These are phyloP conservation scores for Austroboletus festivus DNA, from an alignment of 768 basidiomycete genomes.

Conservation along the genomic window DNA sequence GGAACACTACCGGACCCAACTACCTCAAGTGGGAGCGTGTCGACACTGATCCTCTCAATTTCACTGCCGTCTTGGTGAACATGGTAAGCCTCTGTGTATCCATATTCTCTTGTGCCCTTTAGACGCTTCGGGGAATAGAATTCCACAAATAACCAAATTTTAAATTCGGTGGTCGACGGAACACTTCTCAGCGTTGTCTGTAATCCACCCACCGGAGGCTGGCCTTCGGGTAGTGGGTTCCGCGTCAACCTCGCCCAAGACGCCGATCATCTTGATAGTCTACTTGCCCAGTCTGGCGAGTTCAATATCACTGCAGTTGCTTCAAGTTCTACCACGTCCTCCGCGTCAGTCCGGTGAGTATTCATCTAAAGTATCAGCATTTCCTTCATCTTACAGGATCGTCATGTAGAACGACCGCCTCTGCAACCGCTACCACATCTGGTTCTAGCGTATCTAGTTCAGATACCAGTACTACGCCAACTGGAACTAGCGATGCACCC, in stretches of 20 bases:
- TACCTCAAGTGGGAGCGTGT: conserved; percentile 64
- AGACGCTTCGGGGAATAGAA: conserved; percentile 30
- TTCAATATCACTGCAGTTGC: conserved; percentile 47
- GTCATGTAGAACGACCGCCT: conserved; percentile 8
- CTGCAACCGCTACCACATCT: conserved; percentile 7
- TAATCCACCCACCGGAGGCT: conserved; percentile 59
- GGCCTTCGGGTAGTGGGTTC: conserved; percentile 60
- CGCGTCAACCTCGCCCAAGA: conserved; percentile 69
- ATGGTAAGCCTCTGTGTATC: conserved; percentile 37
- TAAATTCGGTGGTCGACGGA: conserved; percentile 56
- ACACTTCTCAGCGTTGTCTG: conserved; percentile 37
- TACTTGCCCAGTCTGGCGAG: conserved; percentile 68
- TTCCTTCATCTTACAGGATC: not conserved
- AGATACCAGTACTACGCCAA: conserved; percentile 24
- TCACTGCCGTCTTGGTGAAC: conserved; percentile 68
- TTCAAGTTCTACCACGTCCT: conserved; percentile 17
- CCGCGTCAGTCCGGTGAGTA: conserved; percentile 18
- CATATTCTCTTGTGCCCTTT: not conserved
- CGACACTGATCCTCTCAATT: conserved; percentile 61
- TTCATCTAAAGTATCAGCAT: not conserved
- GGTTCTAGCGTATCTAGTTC: conserved; percentile 27
- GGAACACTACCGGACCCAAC: conserved; percentile 55
- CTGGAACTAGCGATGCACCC: conserved; percentile 31
- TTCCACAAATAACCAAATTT: conserved; percentile 40
- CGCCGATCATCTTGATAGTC: conserved; percentile 41